Base-by-base conservation (phyloP, 73 alveolate species). In the Symbiodinium pilosum region DNA sequence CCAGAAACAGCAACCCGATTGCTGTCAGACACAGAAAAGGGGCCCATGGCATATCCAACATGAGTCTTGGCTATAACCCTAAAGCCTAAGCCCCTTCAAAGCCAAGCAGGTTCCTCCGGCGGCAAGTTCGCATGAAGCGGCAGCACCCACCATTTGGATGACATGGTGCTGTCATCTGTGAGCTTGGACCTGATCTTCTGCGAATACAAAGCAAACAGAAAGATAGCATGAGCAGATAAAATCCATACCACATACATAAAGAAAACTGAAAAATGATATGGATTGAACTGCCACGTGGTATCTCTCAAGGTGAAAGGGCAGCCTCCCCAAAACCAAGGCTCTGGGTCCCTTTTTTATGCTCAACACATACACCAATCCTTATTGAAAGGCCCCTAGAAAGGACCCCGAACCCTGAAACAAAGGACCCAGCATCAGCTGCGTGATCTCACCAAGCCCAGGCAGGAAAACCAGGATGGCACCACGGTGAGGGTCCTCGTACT, bases 381-480 rank as follows among this genome's bases (percentile, higher is more conserved):
- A n/a, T n/a, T n/a, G n/a, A n/a, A 47, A 9, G 59, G 59, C 59
- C 59, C 14, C 21, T 14, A 47, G 59, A 6, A 14, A 47, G 6
- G 21, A 47, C 59, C 6, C 21, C 59, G 59, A 47, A 9, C 59
- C 14, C 59, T n/a, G n/a, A 6, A 47, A 47, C 59, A 47, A 47
- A 56, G 87, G 32, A 12, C 39, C 96, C 5, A 98, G 99, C 83
- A 98, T 95, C 54, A 99, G 99, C 98, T 92, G 99, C 77, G 99
- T 87, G 92, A 99, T 99, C 99, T 99, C 99, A 32, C 94, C 98
- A 71, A 99, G 99, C 39, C 99, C 99, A 2, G 99, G 99, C 93
- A 99, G 84, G 95, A 99, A 99, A 39, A 99, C 99, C 34, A 99
- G 99, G 40, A 99, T 86, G n/a, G 99, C 99, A 28, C 99, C 98